Conservation (phyloP, 306 rosid genomes). For the Cucumis hystrix region DNA sequence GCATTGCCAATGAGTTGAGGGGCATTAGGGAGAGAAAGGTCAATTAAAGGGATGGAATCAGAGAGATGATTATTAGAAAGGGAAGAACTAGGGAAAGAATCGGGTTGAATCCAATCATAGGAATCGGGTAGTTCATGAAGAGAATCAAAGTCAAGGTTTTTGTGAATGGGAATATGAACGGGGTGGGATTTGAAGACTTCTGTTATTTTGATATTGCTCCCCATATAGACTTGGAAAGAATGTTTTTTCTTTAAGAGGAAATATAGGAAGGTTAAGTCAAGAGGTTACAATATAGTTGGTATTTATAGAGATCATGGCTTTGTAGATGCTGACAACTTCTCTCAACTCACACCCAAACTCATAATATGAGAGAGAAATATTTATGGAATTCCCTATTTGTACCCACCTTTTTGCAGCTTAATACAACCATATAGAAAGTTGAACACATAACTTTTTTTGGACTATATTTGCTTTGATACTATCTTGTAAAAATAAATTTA, state of each 20-base stretch:
- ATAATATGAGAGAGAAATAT: not conserved
- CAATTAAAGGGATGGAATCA: constrained; percentile 39
- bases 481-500: too few relatives aligned
- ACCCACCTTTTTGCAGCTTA: too few relatives aligned
- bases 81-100: not conserved
- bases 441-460: too few relatives aligned
- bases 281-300: constrained; percentile 14
- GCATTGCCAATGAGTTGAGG: constrained; percentile 41
- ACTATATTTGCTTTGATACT: too few relatives aligned
- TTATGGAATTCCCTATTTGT: too few relatives aligned
- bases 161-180: constrained; percentile 24
- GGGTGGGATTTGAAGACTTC: constrained; percentile 59
- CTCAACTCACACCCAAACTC: constrained; percentile 5
- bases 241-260: too few relatives aligned
- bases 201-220: constrained; percentile 18
- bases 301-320: constrained; percentile 37
- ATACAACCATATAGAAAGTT: too few relatives aligned
- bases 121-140: constrained; percentile 65
- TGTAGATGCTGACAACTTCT: constrained; percentile 33
- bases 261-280: constrained; percentile 11
- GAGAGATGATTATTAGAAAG: not conserved
- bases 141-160: constrained; percentile 52
- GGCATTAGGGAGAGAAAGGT: constrained; percentile 56
- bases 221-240: too few relatives aligned
- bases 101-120: constrained; percentile 45